Evolutionary conservation across 805 yeast genomes (phyloP), one percentile per base, ranked within the genome.

Genomic region (Metschnikowia santaceciliae): DNA sequence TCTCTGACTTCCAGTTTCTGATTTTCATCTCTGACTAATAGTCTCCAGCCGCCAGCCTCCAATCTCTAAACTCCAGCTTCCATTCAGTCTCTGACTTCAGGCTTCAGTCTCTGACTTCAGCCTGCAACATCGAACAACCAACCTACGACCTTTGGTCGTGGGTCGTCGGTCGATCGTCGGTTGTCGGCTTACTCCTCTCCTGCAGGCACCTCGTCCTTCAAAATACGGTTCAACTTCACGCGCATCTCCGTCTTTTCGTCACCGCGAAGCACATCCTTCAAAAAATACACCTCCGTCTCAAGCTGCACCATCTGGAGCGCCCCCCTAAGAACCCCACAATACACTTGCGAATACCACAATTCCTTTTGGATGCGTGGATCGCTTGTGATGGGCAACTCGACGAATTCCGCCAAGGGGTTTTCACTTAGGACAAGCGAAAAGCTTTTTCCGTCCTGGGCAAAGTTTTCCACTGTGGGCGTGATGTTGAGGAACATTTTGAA

Each of bases 121-220:
- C 22, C 26, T 23, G 1, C 26, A 23, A 23, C 8, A 8, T 23
- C 26, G 2, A 1, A 23, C 26, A 2, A 6, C 26, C 8, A 1
- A 22, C 23, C 23, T 19, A 3, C 20, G 20, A 19, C 20, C 20
- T 19, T 22, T 22, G 26, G 26, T 6, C 26, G 8, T 22, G 8
- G 26, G 26, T 22, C 26, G 26, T 23, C 26, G 10, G 10, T 2
- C 6, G 26, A 22, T 8, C 6, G 6, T 8, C 6, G 8, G 0
- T 8, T 22, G 17, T 17, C 2, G 2, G 38, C 32, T 49, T 67
- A 86, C 56, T 91, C 97, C 67, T 94, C 98, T 22, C 98, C 99
- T 5, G 96, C 95, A 13, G 99, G 99, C 42, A 94, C 86, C 71
- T 94, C 99, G 64, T 94, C 99, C 63, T 87, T 90, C 58, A 92